Base-by-base conservation (phyloP, 768 basidiomycete species). In the Xerocomellus amylosporus region DNA sequence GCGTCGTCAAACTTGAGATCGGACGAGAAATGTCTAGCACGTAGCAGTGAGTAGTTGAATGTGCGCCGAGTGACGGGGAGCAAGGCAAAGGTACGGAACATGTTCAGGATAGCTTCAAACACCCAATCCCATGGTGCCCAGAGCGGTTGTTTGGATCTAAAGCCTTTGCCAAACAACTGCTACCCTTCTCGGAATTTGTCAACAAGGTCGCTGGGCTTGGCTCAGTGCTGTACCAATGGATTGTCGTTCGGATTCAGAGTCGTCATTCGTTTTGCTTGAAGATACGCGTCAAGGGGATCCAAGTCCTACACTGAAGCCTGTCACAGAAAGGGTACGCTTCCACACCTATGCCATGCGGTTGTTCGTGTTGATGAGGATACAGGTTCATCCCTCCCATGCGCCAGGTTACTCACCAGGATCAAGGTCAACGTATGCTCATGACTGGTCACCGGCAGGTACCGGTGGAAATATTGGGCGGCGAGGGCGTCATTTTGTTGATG, bases 401-500 rank as follows among this genome's bases (percentile, higher is more conserved):
- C 54, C 66, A 13, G 64, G 66, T 5, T 85, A 86, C 57, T 56
- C 46, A 5, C 78, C 80, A 4, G 84, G 84, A 5, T 76, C 76
- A 8, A 58, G 63, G 9, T 43, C 70, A 0, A 79, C 84, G 2
- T 88, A 81, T 56, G 88, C 87, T 0, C 89, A 91, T 59, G 84
- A 88, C 64, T 93, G 87, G 90, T 86, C 84, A 10, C 60, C 51
- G 14, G 54, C 66, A 30, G 80, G 76, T 22, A 86, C 82, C 0
- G 84, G 82, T 14, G 83, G 83, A 22, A 68, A 68, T 14, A 66
- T 94, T 22, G 71, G 71, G 31, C 77, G 82, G 2, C 79, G 82
- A 49, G 93, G 93, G 0, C 77, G 91, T 15, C 85, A 97, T 67
- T 90, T 97, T 61, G 73, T 93, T 2, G 95, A 98, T 67, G 72